phyloP scores from a whole-genome alignment of 2,329 filamentous ascomycete genomes.

The Drechslerella stenobrocha region DNA sequence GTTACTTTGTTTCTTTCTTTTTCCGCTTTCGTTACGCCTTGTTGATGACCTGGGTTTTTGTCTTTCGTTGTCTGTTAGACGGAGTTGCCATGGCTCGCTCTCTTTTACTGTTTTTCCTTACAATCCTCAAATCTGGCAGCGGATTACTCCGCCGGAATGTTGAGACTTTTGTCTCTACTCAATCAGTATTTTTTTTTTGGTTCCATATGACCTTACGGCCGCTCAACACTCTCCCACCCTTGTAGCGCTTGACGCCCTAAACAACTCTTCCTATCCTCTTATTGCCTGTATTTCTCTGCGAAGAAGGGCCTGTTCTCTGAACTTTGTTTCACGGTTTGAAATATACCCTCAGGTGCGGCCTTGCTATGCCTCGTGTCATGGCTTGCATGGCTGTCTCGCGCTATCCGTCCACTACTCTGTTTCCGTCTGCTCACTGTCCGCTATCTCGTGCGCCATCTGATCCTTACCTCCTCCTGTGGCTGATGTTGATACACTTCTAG shows the following conservation, averaged over 20 bases:
- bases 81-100: conserved; percentile 40
- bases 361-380: background rate
- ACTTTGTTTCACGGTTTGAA: background rate
- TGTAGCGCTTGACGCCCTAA: background rate
- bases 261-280: background rate
- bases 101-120: conserved; percentile 22
- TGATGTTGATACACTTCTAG: conserved; percentile 19
- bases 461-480: background rate
- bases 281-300: background rate
- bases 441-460: too few species aligned
- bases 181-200: conserved; percentile 20
- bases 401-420: too few species aligned
- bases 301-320: background rate
- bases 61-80: conserved; percentile 47
- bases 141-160: conserved; percentile 27
- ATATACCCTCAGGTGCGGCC: background rate
- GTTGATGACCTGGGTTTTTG: conserved; percentile 30
- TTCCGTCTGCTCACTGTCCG: too few species aligned
- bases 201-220: conserved; percentile 14
- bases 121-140: conserved; percentile 30
- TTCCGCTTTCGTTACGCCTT: conserved; percentile 44
- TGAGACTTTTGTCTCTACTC: conserved; percentile 27
- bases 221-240: background rate
- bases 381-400: background rate
- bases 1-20: conserved; percentile 17